phyloP scores from a whole-genome alignment of 192 early-diverging fungal species.

The Phlyctochytrium bullatum region DNA sequence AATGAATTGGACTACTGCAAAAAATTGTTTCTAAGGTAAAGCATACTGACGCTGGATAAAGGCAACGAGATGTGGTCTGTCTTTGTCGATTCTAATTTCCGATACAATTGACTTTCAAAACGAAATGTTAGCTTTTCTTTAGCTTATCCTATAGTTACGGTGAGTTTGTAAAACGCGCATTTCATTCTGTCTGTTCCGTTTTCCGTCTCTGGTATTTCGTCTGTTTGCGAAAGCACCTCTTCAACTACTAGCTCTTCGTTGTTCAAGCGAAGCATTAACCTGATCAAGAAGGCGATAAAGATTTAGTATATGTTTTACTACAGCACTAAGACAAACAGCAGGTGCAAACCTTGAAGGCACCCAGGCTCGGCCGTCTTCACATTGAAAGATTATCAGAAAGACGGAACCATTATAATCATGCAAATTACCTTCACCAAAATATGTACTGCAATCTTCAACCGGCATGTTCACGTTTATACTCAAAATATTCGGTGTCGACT shows the following conservation, averaged over 20 bases:
- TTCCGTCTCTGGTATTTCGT: no score
- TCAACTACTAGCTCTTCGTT: no score
- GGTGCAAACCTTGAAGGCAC: no score
- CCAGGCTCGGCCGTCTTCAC: no score
- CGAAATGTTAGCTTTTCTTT: constrained; percentile 11
- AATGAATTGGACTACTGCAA: no score
- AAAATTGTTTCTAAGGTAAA: constrained; percentile 39
- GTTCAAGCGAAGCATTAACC: no score
- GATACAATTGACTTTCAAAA: constrained; percentile 34
- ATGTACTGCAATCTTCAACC: neutral
- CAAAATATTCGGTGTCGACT: constrained; percentile 67
- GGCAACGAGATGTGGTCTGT: constrained; percentile 68
- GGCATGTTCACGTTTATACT: constrained; percentile 72
- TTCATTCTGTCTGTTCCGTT: constrained; percentile 19
- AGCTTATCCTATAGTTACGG: constrained; percentile 31
- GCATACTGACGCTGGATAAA: constrained; percentile 58
- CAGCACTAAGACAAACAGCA: no score
- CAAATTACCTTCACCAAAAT: neutral
- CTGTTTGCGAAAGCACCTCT: no score
- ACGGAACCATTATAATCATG: neutral
- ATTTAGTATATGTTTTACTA: no score
- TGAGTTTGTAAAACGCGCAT: constrained; percentile 62
- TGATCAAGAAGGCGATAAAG: no score
- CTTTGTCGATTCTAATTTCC: constrained; percentile 48
- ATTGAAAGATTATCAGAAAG: no score